phyloP scores from a whole-genome alignment of 148 eudicot species.

The Polygonum aviculare region DNA sequence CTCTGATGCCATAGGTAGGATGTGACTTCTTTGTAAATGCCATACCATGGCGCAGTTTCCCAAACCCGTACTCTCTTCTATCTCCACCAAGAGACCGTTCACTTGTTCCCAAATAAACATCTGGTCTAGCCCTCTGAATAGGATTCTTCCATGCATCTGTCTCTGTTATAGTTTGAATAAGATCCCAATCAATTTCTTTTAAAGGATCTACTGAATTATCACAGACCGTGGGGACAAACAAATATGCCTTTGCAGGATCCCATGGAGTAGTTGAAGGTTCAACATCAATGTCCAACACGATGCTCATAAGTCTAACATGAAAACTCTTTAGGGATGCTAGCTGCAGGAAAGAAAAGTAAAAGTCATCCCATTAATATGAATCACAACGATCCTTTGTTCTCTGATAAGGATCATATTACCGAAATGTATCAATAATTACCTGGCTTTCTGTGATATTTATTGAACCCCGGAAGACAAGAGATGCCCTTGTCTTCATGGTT shows the following conservation, averaged over 20 bases:
- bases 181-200: conserved; percentile 76
- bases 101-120: conserved; percentile 95
- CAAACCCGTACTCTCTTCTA: conserved; percentile 93
- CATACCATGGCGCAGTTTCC: conserved; percentile 84
- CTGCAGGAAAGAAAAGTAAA: conserved; percentile 31
- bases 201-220: conserved; percentile 41
- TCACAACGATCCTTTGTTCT: neutral
- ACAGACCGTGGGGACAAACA: conserved; percentile 73
- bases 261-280: conserved; percentile 97
- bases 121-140: conserved; percentile 94
- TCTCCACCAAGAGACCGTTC: conserved; percentile 96
- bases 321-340: conserved; percentile 83
- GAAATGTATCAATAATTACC: conserved; percentile 31
- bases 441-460: conserved; percentile 64
- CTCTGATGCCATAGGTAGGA: conserved; percentile 97
- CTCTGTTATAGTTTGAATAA: conserved; percentile 40
- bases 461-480: conserved; percentile 62
- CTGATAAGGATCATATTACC: neutral
- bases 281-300: conserved; percentile 92
- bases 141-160: conserved; percentile 87
- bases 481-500: conserved; percentile 76
- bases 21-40: conserved; percentile 84
- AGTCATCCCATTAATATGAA: conserved; percentile 1
- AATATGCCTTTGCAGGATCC: conserved; percentile 96
- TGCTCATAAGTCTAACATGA: conserved; percentile 97